Conservation (phyloP, 306 rosid genomes). For the Cercis canadensis region DNA sequence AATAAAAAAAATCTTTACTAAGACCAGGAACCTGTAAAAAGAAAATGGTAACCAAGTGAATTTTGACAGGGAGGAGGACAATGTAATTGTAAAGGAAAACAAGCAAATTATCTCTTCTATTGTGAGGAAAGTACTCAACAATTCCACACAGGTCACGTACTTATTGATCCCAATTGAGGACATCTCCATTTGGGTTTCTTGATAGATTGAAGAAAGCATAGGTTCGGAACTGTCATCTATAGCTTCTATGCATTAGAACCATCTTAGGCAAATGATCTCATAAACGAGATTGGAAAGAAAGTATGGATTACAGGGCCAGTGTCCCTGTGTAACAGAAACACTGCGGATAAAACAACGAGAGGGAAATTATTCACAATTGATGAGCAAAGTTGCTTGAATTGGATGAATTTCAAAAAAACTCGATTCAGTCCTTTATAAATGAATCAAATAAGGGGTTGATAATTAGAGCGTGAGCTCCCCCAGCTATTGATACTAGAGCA, state of each 20-base stretch:
- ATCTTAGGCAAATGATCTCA: slow-evolving; percentile 47
- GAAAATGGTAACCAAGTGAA: too few species aligned
- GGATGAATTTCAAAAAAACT: slow-evolving; percentile 60
- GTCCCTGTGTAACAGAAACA: slow-evolving; percentile 53
- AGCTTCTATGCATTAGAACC: slow-evolving; percentile 65
- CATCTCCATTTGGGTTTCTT: slow-evolving; percentile 11
- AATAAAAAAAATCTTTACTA: too few species aligned
- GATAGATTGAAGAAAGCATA: slow-evolving; percentile 28
- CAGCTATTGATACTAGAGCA: slow-evolving; percentile 68
- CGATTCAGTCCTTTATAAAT: slow-evolving; percentile 58
- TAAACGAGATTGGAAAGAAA: slow-evolving; percentile 41
- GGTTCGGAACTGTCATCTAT: slow-evolving; percentile 55
- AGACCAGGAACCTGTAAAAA: too few species aligned
- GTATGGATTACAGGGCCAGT: slow-evolving; percentile 69
- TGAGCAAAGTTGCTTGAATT: slow-evolving; percentile 49
- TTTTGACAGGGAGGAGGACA: too few species aligned
- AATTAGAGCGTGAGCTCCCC: slow-evolving; percentile 71
- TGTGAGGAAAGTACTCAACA: too few species aligned
- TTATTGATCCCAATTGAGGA: too few species aligned
- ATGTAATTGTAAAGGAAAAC: too few species aligned
- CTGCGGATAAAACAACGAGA: slow-evolving; percentile 49
- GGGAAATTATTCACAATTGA: slow-evolving; percentile 53
- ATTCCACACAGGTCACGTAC: too few species aligned
- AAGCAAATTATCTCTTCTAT: too few species aligned
- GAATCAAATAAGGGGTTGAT: slow-evolving; percentile 57